These are phyloP conservation scores for Nakaseomyces uthaithaninus DNA, from an alignment of 1,139 yeast genomes.

Conservation along the genomic window DNA sequence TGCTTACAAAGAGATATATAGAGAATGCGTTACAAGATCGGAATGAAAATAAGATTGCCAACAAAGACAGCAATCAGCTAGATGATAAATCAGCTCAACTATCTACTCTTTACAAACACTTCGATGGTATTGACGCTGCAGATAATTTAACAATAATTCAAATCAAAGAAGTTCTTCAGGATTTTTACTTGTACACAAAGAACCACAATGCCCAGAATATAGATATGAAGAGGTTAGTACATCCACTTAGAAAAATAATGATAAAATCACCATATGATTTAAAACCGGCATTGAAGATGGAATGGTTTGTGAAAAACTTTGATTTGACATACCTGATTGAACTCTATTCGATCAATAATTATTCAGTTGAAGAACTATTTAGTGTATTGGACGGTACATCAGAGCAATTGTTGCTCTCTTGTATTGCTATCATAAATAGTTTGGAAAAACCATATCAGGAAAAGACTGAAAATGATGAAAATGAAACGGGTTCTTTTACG, in stretches of 20 bases:
- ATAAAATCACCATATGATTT: constrained; percentile 27
- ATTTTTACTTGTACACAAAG: constrained; percentile 5
- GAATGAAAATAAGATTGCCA: not conserved
- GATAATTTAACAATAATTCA: constrained; percentile 6
- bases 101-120: constrained; percentile 10
- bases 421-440: constrained; percentile 9
- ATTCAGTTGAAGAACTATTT: constrained; percentile 15
- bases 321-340: constrained; percentile 28
- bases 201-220: not conserved
- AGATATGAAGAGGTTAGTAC: not conserved
- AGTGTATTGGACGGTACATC: constrained; percentile 11
- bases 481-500: constrained; percentile 10
- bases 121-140: constrained; percentile 10
- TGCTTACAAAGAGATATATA: constrained; percentile 25
- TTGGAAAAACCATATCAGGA: constrained; percentile 2
- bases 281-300: constrained; percentile 24
- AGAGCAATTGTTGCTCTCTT: constrained; percentile 10
- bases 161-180: constrained; percentile 14
- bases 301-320: constrained; percentile 24
- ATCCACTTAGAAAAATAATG: constrained; percentile 16
- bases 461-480: not conserved
- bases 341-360: constrained; percentile 29
- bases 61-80: not conserved
- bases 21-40: constrained; percentile 11
- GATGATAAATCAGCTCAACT: constrained; percentile 10